phyloP scores from a whole-genome alignment of 768 basidiomycete species.

The Tulasnella sp. region DNA sequence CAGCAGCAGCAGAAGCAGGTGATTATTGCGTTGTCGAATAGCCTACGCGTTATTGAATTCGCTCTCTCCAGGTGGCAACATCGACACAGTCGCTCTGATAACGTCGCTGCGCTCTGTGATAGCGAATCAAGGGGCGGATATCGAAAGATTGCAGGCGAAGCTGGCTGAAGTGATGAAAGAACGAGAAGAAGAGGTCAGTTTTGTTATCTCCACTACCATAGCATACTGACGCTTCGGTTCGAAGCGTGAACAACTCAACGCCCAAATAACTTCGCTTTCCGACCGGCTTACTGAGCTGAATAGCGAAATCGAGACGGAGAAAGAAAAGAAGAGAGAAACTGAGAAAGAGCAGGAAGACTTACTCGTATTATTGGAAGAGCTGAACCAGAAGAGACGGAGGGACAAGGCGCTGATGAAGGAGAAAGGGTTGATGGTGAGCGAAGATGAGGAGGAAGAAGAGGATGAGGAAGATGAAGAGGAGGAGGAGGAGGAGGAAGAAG shows the following conservation, averaged over 20 bases:
- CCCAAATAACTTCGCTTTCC: slow-evolving; percentile 36
- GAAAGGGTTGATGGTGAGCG: slow-evolving; percentile 75
- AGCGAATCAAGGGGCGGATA: slow-evolving; percentile 50
- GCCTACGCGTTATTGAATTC: slow-evolving; percentile 6
- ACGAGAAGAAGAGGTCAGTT: slow-evolving; percentile 30
- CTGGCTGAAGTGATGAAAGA: slow-evolving; percentile 34
- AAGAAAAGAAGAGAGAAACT: slow-evolving; percentile 60
- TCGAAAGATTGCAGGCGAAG: slow-evolving; percentile 51
- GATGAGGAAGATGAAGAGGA: slow-evolving; percentile 55
- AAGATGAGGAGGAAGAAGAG: slow-evolving; percentile 55
- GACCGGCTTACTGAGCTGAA: slow-evolving; percentile 19
- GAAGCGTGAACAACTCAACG: slow-evolving; percentile 36
- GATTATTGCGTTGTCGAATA: slow-evolving; percentile 19
- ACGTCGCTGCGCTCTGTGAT: slow-evolving; percentile 74
- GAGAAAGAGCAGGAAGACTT: slow-evolving; percentile 97
- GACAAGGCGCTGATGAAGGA: slow-evolving; percentile 71
- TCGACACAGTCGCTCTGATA: slow-evolving; percentile 71
- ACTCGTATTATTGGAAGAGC: slow-evolving; percentile 83
- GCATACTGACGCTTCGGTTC: background rate
- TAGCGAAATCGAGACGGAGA: slow-evolving; percentile 36
- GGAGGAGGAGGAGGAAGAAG: slow-evolving; percentile 11
- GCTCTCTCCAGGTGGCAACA: slow-evolving; percentile 24
- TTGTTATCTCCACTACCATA: slow-evolving; percentile 8
- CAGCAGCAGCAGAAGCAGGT: slow-evolving; percentile 49
- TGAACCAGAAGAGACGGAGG: slow-evolving; percentile 66